Evolutionary conservation across 768 basidiomycete genomes (phyloP), one percentile per base, ranked within the genome.

Genomic region (Leccinellum albellum): DNA sequence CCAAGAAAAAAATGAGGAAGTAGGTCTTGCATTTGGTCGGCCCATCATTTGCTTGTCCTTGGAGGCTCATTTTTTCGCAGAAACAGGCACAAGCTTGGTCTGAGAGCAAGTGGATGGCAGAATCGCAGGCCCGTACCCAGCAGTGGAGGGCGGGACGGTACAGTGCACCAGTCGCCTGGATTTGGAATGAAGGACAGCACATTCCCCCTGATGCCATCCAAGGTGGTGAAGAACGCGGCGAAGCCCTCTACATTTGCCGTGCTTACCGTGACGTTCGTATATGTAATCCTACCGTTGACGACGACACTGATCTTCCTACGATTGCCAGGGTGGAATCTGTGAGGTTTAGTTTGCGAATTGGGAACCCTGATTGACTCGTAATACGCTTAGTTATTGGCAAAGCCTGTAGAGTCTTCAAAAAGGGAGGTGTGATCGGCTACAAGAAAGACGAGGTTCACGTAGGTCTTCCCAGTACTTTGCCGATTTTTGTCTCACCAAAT

Each of bases 401-500:
- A 64, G 87, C 86, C 2, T 83, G 81, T 26, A 59, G 67, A 3
- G 74, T 73, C 17, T 83, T 86, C 72, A 65, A 82, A 66, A 79
- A 84, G 61, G 88, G 89, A 7, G 83, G 77, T 20, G 79, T 82
- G 42, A 79, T 90, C 52, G 87, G 88, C 15, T 88, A 79, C 65
- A 75, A 71, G 47, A 74, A 82, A 60, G 73, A 84, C 4, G 86
- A 85, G 64, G 74, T 83, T 45, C 79, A 85, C 2, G 88, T 87
- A 69, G 46, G 73, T 64, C 15, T n/a, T 47, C 37, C 33, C 26
- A 29, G 14, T 17, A 45, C 44, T 31, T 35, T 50, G 9, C 24
- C 15, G 31, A 33, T 29, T 21, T 6, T 9, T 47, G 15, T 32
- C 23, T 21, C 29, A 53, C 21, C n/a, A 50, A 54, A 29, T 47